These are phyloP conservation scores for Vicia villosa DNA, from an alignment of 306 rosid genomes.

Conservation along the genomic window DNA sequence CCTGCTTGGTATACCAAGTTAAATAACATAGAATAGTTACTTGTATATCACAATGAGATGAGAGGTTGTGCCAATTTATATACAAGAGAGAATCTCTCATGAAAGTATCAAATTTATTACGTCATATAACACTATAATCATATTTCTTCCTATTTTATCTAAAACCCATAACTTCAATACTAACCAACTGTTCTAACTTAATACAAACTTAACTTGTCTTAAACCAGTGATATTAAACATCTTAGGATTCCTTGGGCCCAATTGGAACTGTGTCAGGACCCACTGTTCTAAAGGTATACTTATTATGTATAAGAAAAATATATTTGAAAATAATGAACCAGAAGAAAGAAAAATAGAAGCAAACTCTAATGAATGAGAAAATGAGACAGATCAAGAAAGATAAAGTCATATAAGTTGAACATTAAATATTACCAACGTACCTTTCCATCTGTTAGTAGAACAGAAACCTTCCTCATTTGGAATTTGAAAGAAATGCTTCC, in stretches of 20 bases:
- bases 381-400: conserved; percentile 19
- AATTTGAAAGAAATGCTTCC: conserved; percentile 51
- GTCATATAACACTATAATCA: background rate
- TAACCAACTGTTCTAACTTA: background rate
- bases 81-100: no score
- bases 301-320: background rate
- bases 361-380: background rate
- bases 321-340: conserved; percentile 1
- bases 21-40: no score
- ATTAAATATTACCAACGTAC: conserved; percentile 47
- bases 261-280: conserved; percentile 4
- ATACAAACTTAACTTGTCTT: background rate
- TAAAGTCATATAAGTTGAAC: background rate
- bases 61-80: no score
- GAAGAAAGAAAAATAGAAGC: background rate
- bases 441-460: conserved; percentile 90
- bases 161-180: background rate
- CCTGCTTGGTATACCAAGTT: no score
- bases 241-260: background rate
- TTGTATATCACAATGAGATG: no score
- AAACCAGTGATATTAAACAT: background rate
- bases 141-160: background rate
- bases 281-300: background rate
- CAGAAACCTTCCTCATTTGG: conserved; percentile 62
- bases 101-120: background rate